Conservation (phyloP, 139 green algal species). For the Chlorella sorokiniana region DNA sequence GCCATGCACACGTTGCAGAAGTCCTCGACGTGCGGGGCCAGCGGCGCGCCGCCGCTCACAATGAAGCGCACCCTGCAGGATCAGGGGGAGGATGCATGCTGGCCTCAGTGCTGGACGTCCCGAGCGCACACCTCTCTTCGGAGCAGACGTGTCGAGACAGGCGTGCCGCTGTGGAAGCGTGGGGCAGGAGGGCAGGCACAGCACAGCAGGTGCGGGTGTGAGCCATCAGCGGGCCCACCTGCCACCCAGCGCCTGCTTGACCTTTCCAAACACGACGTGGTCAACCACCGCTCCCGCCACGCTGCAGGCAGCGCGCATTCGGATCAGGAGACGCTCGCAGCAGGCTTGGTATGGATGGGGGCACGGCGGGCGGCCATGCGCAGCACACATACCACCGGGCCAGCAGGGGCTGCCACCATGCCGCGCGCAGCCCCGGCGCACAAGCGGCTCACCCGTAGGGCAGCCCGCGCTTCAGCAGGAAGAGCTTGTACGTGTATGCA, state of each 20-base stretch:
- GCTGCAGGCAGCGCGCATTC: too few relatives aligned
- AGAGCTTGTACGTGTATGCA: constrained; percentile 76
- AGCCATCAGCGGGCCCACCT: too few relatives aligned
- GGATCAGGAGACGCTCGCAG: too few relatives aligned
- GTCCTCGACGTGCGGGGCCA: constrained; percentile 86
- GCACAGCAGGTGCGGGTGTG: background rate
- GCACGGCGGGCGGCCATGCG: background rate
- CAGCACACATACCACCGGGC: too few relatives aligned
- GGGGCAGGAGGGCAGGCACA: background rate
- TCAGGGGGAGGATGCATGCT: too few relatives aligned
- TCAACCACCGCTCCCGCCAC: constrained; percentile 57
- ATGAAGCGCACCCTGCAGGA: constrained; percentile 68
- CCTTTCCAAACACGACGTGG: constrained; percentile 79
- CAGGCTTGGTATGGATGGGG: background rate
- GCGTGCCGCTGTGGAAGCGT: too few relatives aligned
- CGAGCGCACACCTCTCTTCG: too few relatives aligned
- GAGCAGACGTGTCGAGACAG: too few relatives aligned
- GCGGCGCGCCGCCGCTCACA: constrained; percentile 83
- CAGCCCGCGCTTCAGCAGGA: constrained; percentile 66
- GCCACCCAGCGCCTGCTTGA: constrained; percentile 74
- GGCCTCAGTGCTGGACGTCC: too few relatives aligned
- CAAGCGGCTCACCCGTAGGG: constrained; percentile 29
- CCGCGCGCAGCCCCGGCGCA: too few relatives aligned
- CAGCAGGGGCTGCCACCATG: too few relatives aligned
- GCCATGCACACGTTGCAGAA: constrained; percentile 82